These are phyloP conservation scores for Sarcodon sp. DNA, from an alignment of 768 basidiomycete genomes.

Conservation along the genomic window DNA sequence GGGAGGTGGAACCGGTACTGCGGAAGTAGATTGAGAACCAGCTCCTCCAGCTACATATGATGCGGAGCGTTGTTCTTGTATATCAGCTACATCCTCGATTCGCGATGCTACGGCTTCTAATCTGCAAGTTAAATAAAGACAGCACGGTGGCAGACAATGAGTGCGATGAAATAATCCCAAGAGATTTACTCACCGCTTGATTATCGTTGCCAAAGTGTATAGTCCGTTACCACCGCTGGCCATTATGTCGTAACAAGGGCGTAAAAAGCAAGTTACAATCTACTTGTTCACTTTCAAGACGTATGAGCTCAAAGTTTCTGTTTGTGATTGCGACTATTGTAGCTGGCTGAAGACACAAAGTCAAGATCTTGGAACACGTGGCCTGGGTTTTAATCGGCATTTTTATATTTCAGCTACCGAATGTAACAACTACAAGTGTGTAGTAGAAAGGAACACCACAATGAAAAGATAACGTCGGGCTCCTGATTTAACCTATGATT, in stretches of 20 bases:
- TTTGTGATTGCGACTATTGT: no score
- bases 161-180: conserved; percentile 6
- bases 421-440: no score
- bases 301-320: no score
- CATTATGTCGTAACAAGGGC: neutral
- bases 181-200: conserved; percentile 46
- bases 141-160: neutral
- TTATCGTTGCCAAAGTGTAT: conserved; percentile 69
- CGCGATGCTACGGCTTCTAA: conserved; percentile 90
- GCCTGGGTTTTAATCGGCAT: no score
- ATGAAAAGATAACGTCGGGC: no score
- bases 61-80: conserved; percentile 7
- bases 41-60: conserved; percentile 2
- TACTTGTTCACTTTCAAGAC: no score
- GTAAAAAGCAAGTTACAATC: no score
- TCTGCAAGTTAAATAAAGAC: conserved; percentile 22
- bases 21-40: conserved; percentile 10
- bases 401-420: no score
- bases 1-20: conserved; percentile 17
- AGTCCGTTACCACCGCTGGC: conserved; percentile 24
- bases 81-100: conserved; percentile 55
- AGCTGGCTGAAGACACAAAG: no score
- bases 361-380: no score
- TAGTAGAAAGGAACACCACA: no score
- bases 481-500: no score